Evolutionary conservation across 495 filamentous ascomycete genomes (phyloP).

Genomic region (Penicillium verhagenii): DNA sequence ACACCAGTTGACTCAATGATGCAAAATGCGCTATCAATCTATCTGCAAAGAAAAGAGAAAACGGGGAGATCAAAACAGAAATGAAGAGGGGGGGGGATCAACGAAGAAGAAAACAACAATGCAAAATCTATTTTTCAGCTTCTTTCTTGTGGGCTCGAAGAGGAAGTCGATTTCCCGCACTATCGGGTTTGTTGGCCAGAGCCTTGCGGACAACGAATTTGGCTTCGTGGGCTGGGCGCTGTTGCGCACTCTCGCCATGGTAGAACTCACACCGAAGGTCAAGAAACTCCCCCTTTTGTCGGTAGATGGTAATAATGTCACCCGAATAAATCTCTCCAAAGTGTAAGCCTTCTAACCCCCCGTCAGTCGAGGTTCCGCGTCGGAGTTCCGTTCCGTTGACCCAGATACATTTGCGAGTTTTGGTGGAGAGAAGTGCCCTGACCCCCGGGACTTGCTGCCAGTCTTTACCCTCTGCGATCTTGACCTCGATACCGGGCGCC

Average conservation of each 20-base stretch:
- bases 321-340: slow-evolving; percentile 71
- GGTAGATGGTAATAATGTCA: slow-evolving; percentile 67
- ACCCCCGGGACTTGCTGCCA: slow-evolving; percentile 55
- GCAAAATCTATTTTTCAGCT: not conserved
- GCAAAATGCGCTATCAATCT: slow-evolving; percentile 20
- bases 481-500: slow-evolving; percentile 58
- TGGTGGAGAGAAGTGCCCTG: slow-evolving; percentile 68
- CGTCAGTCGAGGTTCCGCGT: slow-evolving; percentile 40
- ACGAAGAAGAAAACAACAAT: too few species aligned
- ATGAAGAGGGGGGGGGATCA: not conserved
- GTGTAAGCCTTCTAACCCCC: slow-evolving; percentile 47
- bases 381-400: slow-evolving; percentile 66
- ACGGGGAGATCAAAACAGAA: not conserved
- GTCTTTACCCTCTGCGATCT: slow-evolving; percentile 53
- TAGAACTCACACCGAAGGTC: slow-evolving; percentile 55
- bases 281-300: slow-evolving; percentile 42
- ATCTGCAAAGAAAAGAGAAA: slow-evolving; percentile 14
- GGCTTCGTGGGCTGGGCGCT: slow-evolving; percentile 42
- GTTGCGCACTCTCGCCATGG: slow-evolving; percentile 47
- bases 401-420: slow-evolving; percentile 65
- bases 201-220: slow-evolving; percentile 40
- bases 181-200: slow-evolving; percentile 27
- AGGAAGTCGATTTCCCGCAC: slow-evolving; percentile 29
- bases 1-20: slow-evolving; percentile 15
- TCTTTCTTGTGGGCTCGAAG: slow-evolving; percentile 16